These are phyloP conservation scores for Schizothecium vesticola DNA, from an alignment of 495 filamentous ascomycete species.

Conservation along the genomic window DNA sequence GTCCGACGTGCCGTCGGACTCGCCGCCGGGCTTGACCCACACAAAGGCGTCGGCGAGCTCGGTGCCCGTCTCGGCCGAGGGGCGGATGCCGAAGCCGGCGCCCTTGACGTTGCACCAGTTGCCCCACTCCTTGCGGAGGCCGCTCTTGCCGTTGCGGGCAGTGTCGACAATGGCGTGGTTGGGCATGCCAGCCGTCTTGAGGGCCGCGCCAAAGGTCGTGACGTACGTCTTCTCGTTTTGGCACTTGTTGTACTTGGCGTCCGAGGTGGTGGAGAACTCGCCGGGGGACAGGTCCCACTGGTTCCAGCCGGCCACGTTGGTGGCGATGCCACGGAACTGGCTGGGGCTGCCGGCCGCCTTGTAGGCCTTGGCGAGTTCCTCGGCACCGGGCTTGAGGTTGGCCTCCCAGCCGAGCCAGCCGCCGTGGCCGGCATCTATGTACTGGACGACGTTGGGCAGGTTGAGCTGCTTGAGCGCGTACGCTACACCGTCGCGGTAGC, in stretches of 20 bases:
- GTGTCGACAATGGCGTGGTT: constrained; percentile 70
- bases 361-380: constrained; percentile 63
- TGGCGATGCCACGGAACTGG: constrained; percentile 65
- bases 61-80: constrained; percentile 57
- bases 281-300: constrained; percentile 55
- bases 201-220: constrained; percentile 57
- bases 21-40: constrained; percentile 81
- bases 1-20: constrained; percentile 72
- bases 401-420: constrained; percentile 82
- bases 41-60: constrained; percentile 68
- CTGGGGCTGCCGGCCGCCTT: constrained; percentile 58
- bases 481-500: constrained; percentile 64
- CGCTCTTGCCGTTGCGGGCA: constrained; percentile 62
- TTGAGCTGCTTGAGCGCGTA: constrained; percentile 69
- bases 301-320: constrained; percentile 80
- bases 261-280: constrained; percentile 57
- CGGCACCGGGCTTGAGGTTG: constrained; percentile 67
- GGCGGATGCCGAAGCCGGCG: constrained; percentile 68
- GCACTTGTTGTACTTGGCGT: constrained; percentile 51
- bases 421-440: constrained; percentile 74
- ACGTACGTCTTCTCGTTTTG: constrained; percentile 72
- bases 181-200: constrained; percentile 58
- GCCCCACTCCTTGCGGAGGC: constrained; percentile 64
- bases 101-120: constrained; percentile 81
- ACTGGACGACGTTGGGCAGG: constrained; percentile 76